These are phyloP conservation scores for Immersiella caudata DNA, from an alignment of 495 filamentous ascomycete species.

Conservation along the genomic window DNA sequence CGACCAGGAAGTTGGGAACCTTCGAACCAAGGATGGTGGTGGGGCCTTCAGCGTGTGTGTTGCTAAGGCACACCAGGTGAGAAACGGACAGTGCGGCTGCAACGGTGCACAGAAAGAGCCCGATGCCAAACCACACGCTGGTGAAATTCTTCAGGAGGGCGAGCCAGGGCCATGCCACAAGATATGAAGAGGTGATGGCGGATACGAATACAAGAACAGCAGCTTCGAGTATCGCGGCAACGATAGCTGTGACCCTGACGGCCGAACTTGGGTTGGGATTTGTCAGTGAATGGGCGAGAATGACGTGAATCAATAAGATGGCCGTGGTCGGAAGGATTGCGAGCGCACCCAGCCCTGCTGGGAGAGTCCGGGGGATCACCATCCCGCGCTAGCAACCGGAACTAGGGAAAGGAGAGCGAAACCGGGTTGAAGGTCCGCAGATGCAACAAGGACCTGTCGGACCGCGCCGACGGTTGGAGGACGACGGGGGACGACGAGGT, in stretches of 20 bases:
- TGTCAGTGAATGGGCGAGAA: conserved; percentile 43
- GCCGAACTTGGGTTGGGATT: conserved; percentile 28
- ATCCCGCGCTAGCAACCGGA: conserved; percentile 26
- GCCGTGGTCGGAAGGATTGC: conserved; percentile 46
- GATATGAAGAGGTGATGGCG: conserved; percentile 31
- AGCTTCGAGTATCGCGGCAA: conserved; percentile 42
- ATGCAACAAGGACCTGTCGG: conserved; percentile 15
- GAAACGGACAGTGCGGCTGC: conserved; percentile 46
- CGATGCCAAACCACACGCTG: conserved; percentile 41
- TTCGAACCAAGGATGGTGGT: conserved; percentile 38
- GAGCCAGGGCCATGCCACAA: conserved; percentile 26
- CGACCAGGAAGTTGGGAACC: conserved; percentile 39
- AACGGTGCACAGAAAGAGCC: conserved; percentile 40
- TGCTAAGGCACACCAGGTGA: conserved; percentile 41
- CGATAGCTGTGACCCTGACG: conserved; percentile 37
- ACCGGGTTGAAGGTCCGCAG: neutral
- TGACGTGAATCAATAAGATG: conserved; percentile 42
- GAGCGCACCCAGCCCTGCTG: conserved; percentile 41
- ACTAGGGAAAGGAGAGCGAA: neutral
- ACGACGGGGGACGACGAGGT: neutral
- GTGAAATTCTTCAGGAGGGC: conserved; percentile 28
- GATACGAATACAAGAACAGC: conserved; percentile 37
- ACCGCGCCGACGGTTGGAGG: neutral
- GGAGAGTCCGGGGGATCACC: conserved; percentile 38
- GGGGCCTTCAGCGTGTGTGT: conserved; percentile 28